Evolutionary conservation across 2,329 filamentous ascomycete species (phyloP), one percentile per base, ranked within the genome.

Genomic region (Trichoderma sp.): DNA sequence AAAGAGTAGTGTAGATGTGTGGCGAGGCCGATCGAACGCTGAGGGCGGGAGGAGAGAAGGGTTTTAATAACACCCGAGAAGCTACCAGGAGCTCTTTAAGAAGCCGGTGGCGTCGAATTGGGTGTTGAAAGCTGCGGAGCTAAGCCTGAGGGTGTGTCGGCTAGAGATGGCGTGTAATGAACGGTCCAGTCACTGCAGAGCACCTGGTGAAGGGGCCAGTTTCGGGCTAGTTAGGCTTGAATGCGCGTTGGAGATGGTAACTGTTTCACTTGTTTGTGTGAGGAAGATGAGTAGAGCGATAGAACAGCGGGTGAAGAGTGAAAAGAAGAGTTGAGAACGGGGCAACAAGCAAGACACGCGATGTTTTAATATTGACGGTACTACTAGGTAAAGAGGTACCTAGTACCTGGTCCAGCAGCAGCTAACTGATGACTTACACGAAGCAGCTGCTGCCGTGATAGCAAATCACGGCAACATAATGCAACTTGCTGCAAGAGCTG

Each of bases 201-300:
- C 37, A 32, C 61, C 48, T 65, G 48, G n/a, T 58, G 52, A 59
- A 39, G 59, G 58, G 42, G 54, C 34, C 32, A 34, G 37, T 42
- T 64, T 59, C 45, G 59, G 59, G 59, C 32, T 64, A 59, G 60
- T 68, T 63, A 25, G 67, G 67, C 67, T 64, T 61, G 37, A 58
- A 68, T 65, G 50, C 60, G 50, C 32, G 54, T 45, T 22, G 12
- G 15, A n/a, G n/a, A 37, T 25, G 22, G 54, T 56, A 45, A 22
- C 32, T 39, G 52, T 39, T 29, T 42, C 22, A 34, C 35, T 29
- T 32, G 34, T 42, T 32, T 13, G 50, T 19, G 17, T 8, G 13
- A 52, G 22, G n/a, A 12, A n/a, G 19, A 39, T 39, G 34, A 34
- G 12, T 19, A 39, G 54, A 13, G n/a, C 12, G 9, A 39, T 7